Conservation (phyloP, 106 monocot genomes). For the Apostasia ramifera region DNA sequence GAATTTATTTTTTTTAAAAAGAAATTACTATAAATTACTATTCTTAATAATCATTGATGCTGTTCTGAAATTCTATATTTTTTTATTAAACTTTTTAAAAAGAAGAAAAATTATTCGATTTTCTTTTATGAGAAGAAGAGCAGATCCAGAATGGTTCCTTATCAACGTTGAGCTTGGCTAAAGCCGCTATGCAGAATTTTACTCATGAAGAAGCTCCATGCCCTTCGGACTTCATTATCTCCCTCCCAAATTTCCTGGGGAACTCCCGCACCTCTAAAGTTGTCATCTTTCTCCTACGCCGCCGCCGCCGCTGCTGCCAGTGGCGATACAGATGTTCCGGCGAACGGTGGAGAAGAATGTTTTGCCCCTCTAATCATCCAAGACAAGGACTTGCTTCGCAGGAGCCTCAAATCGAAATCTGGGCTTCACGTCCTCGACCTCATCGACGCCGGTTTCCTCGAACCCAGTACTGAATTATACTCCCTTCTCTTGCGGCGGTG, state of each 20-base stretch:
- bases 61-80: too few relatives aligned
- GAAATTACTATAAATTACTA: too few relatives aligned
- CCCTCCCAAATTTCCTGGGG: background rate
- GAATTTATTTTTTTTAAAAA: too few relatives aligned
- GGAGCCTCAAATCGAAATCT: background rate
- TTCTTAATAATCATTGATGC: too few relatives aligned
- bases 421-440: constrained; percentile 17
- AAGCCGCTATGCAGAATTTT: too few relatives aligned
- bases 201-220: background rate
- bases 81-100: too few relatives aligned
- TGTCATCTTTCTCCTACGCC: background rate
- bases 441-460: constrained; percentile 12
- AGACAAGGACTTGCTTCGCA: constrained; percentile 10
- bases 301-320: background rate
- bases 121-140: too few relatives aligned
- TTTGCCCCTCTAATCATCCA: background rate
- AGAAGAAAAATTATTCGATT: too few relatives aligned
- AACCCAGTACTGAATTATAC: constrained; percentile 9
- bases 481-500: constrained; percentile 11
- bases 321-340: background rate
- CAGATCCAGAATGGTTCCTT: too few relatives aligned
- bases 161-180: too few relatives aligned
- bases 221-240: background rate
- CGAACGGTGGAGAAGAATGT: background rate
- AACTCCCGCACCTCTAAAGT: too few relatives aligned